These are phyloP conservation scores for Rhytidiadelphus loreus DNA, from an alignment of 225 moss, liverwort and hornwort species.

Conservation along the genomic window DNA sequence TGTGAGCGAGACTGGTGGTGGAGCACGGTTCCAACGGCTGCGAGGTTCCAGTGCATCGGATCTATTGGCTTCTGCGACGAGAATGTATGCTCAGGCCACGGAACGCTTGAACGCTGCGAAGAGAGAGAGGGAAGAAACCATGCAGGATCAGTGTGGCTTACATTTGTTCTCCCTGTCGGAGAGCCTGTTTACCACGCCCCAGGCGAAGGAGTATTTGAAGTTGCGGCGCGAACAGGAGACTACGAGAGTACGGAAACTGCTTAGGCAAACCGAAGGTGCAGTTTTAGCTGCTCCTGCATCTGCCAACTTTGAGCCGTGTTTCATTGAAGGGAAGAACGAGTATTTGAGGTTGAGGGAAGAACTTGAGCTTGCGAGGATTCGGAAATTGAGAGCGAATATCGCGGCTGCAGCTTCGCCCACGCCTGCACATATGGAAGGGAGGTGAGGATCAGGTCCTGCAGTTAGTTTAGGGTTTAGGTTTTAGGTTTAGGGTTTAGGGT, in stretches of 20 bases:
- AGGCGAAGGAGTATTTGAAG: neutral
- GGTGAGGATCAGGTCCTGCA: neutral
- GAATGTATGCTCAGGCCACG: no score
- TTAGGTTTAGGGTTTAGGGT: neutral
- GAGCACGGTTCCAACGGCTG: neutral
- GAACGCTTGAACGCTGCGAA: neutral
- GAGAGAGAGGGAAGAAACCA: neutral
- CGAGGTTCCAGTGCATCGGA: neutral
- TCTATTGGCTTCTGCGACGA: neutral
- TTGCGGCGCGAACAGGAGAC: neutral
- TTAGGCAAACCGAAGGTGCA: neutral
- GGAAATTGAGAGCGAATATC: neutral
- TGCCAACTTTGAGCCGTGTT: neutral
- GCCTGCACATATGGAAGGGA: no score
- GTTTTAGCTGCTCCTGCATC: neutral
- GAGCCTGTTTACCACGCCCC: neutral
- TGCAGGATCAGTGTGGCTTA: neutral
- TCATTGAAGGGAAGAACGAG: neutral
- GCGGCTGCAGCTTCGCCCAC: no score
- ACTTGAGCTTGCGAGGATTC: neutral
- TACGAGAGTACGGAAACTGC: neutral
- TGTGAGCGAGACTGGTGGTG: neutral
- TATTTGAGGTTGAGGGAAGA: neutral
- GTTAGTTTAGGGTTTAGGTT: no score
- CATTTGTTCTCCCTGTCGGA: neutral